A percentile compares a stretch with the other conserved stretches of the same genome.
These are phyloP conservation scores for Madurella fahalii DNA, from an alignment of 2,329 filamentous ascomycete genomes.

Conservation along the genomic window DNA sequence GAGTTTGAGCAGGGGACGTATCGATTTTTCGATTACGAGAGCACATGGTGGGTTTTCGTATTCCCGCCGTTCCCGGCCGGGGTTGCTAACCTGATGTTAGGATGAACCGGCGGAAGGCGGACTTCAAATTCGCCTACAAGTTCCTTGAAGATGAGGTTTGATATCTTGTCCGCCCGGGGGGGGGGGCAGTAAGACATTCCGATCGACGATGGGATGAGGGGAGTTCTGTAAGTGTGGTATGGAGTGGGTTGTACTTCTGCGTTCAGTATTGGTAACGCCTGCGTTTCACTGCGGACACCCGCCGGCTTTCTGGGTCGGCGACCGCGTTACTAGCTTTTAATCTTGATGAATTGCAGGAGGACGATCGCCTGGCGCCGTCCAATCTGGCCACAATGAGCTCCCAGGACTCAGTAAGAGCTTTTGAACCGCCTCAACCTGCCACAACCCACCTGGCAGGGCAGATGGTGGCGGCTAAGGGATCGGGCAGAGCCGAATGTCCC, in stretches of 20 bases:
- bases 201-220: neutral
- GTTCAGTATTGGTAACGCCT: neutral
- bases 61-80: neutral
- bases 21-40: constrained; percentile 99
- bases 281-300: neutral
- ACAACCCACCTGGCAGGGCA: no score
- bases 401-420: neutral
- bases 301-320: neutral
- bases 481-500: no score
- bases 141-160: constrained; percentile 88
- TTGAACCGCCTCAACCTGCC: no score
- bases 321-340: constrained; percentile 1
- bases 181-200: neutral
- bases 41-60: constrained; percentile 73
- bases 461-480: no score
- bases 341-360: neutral
- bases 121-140: constrained; percentile 98
- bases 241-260: neutral
- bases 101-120: constrained; percentile 98
- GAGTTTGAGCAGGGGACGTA: constrained; percentile 99
- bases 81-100: constrained; percentile 43
- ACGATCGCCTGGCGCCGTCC: neutral
- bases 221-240: neutral
- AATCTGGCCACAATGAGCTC: neutral
- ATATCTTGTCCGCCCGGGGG: no score